A percentile compares a stretch with the other conserved stretches of the same genome.
phyloP scores from a whole-genome alignment of 129 eudicot genomes.

The Smallanthus sonchifolius region DNA sequence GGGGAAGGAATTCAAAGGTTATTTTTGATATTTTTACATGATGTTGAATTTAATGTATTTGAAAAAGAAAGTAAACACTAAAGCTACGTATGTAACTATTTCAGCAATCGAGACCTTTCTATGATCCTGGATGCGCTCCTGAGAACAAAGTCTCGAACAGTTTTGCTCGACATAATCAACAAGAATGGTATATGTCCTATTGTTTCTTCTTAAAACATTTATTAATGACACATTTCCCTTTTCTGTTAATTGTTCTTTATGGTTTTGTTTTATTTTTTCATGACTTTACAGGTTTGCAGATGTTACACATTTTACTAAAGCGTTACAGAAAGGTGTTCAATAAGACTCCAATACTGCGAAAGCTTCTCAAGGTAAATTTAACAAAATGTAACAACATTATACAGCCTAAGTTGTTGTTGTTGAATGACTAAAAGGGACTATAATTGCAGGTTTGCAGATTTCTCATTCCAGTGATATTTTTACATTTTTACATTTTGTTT shows the following conservation, averaged over 20 bases:
- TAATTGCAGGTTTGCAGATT: not conserved
- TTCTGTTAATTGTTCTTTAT: not conserved
- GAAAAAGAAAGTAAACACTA: conserved; percentile 7
- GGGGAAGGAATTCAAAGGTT: conserved; percentile 97
- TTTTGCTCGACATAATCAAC: conserved; percentile 71
- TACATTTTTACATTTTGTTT: not conserved
- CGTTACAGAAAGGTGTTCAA: conserved; percentile 60
- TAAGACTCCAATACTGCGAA: conserved; percentile 82
- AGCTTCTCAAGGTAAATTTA: conserved; percentile 79
- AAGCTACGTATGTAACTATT: conserved; percentile 14
- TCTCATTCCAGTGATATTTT: not conserved
- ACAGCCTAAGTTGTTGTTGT: conserved; percentile 7
- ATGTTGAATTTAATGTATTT: not conserved
- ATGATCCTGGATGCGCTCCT: conserved; percentile 90
- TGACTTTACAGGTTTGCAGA: conserved; percentile 70
- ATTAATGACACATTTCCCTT: not conserved
- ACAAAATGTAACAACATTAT: not conserved
- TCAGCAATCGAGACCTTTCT: conserved; percentile 92
- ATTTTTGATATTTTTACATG: not conserved
- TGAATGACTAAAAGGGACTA: not conserved
- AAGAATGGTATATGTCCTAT: conserved; percentile 68
- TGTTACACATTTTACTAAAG: conserved; percentile 89
- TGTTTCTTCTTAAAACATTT: not conserved
- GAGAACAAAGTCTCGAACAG: conserved; percentile 78
- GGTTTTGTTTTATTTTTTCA: not conserved